These are phyloP conservation scores for Escovopsis sp. DNA, from an alignment of 2,329 filamentous ascomycete species.

Conservation along the genomic window DNA sequence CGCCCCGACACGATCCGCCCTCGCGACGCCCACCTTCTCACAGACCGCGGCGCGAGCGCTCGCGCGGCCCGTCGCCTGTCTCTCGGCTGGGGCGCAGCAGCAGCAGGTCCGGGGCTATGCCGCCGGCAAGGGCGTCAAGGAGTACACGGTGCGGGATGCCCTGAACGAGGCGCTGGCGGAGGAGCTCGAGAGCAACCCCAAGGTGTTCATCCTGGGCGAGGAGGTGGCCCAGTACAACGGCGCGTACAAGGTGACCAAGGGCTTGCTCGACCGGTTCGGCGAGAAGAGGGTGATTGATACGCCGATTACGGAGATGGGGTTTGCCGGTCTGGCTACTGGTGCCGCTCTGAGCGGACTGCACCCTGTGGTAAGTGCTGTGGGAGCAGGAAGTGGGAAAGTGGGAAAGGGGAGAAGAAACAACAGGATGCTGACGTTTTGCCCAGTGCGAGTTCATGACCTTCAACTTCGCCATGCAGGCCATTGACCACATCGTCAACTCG, in stretches of 20 bases:
- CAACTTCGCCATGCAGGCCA: slow-evolving; percentile 99
- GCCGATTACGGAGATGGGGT: slow-evolving; percentile 95
- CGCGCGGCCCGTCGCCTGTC: slow-evolving; percentile 18
- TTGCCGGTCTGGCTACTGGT: slow-evolving; percentile 84
- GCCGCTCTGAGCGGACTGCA: slow-evolving; percentile 88
- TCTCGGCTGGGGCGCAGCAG: slow-evolving; percentile 26
- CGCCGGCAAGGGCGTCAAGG: slow-evolving; percentile 52
- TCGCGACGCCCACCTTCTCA: slow-evolving; percentile 20
- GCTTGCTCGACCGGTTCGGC: slow-evolving; percentile 89
- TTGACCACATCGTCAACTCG: slow-evolving; percentile 99
- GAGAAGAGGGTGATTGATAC: slow-evolving; percentile 96
- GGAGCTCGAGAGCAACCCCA: slow-evolving; percentile 86
- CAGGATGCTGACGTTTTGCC: background rate
- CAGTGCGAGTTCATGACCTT: slow-evolving; percentile 99
- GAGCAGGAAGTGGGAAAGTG: background rate
- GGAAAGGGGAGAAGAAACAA: no score
- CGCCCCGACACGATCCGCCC: slow-evolving; percentile 24
- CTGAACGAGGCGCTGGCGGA: slow-evolving; percentile 96
- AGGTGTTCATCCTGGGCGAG: slow-evolving; percentile 93
- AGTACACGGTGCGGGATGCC: slow-evolving; percentile 93
- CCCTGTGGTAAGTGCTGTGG: slow-evolving; percentile 57
- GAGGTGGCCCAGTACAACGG: slow-evolving; percentile 99
- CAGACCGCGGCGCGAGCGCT: slow-evolving; percentile 22
- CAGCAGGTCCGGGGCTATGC: slow-evolving; percentile 37
- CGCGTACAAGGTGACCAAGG: slow-evolving; percentile 99